Conservation (phyloP, 177 flowering plant species). For the Telopea speciosissima region DNA sequence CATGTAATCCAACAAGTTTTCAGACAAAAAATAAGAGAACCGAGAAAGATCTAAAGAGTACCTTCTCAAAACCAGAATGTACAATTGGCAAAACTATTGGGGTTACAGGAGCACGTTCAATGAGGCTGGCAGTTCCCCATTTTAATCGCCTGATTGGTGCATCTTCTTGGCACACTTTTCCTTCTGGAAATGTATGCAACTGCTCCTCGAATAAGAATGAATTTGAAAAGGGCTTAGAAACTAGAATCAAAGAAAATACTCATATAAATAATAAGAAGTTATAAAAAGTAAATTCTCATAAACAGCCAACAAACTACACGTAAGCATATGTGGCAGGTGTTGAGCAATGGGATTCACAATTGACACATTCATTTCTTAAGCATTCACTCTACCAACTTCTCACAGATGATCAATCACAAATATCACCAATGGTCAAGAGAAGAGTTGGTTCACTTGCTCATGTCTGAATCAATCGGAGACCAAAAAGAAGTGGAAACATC, state of each 20-base stretch:
- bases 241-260: slow-evolving; percentile 4
- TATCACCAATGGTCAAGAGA: neutral
- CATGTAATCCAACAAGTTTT: neutral
- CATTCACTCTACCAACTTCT: neutral
- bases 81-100: slow-evolving; percentile 90
- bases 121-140: slow-evolving; percentile 99
- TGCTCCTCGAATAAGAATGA: slow-evolving; percentile 30
- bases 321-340: neutral
- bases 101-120: slow-evolving; percentile 76
- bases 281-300: neutral
- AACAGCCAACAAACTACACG: neutral
- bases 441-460: neutral
- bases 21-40: neutral
- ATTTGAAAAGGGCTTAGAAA: slow-evolving; percentile 15
- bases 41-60: slow-evolving; percentile 10
- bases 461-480: too few relatives aligned
- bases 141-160: slow-evolving; percentile 71
- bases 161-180: slow-evolving; percentile 81
- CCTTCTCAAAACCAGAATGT: slow-evolving; percentile 86
- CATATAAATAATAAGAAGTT: slow-evolving; percentile 5
- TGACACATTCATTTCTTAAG: neutral
- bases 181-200: slow-evolving; percentile 97
- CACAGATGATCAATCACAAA: neutral
- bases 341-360: neutral
- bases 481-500: neutral